Evolutionary conservation across 2,329 filamentous ascomycete species (phyloP).

Genomic region (Monosporascus sp.): DNA sequence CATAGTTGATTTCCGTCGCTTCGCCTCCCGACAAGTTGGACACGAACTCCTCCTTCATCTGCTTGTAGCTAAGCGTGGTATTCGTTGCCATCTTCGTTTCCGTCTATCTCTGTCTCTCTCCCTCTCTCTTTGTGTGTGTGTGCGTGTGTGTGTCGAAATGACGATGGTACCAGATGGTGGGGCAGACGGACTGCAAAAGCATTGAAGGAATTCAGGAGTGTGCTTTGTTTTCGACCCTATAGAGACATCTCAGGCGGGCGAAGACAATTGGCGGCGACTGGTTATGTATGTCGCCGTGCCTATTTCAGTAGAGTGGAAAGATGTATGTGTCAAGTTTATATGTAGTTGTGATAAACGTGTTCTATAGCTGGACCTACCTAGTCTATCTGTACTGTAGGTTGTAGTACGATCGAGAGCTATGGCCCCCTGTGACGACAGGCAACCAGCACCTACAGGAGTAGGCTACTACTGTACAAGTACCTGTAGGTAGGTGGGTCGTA

Average conservation of each 20-base stretch:
- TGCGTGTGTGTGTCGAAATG: too few species aligned
- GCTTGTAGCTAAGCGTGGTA: constrained; percentile 66
- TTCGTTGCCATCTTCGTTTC: constrained; percentile 25
- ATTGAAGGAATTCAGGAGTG: neutral
- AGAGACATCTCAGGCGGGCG: neutral
- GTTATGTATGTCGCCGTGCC: neutral
- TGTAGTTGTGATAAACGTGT: neutral
- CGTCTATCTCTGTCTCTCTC: neutral
- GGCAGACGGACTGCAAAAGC: neutral
- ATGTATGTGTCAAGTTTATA: neutral
- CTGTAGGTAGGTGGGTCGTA: too few species aligned
- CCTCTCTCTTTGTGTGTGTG: too few species aligned
- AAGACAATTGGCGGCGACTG: neutral
- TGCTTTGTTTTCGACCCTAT: neutral
- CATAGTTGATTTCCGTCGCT: constrained; percentile 79
- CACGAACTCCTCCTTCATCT: constrained; percentile 91
- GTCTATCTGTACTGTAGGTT: too few species aligned
- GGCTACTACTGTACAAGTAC: too few species aligned
- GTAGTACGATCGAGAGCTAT: neutral
- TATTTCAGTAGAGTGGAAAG: neutral
- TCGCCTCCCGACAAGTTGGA: constrained; percentile 82
- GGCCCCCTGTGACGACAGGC: too few species aligned
- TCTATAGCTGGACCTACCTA: neutral
- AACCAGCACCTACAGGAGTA: too few species aligned
- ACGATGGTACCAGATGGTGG: too few species aligned